phyloP scores from a whole-genome alignment of 2,329 filamentous ascomycete genomes.

The Cryoendolithus antarcticus region DNA sequence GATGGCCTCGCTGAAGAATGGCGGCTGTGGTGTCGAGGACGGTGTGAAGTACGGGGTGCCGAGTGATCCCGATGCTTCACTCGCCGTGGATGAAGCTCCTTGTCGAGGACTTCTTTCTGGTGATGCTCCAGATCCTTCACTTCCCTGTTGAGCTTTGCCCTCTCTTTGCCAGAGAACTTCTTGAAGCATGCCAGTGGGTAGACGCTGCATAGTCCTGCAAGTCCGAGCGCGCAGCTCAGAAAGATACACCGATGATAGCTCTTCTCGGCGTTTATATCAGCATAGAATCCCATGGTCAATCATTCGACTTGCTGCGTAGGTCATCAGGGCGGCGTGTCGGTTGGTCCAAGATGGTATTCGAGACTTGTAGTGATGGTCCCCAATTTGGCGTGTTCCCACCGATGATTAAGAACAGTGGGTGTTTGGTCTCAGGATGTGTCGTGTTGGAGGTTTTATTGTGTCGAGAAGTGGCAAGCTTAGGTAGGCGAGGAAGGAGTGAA shows the following conservation, averaged over 20 bases:
- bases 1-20: constrained; percentile 12
- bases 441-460: no score
- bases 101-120: constrained; percentile 14
- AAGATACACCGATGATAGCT: constrained; percentile 22
- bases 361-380: no score
- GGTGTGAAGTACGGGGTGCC: constrained; percentile 12
- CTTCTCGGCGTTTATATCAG: constrained; percentile 19
- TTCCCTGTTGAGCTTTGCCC: constrained; percentile 13
- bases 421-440: no score
- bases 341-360: no score
- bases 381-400: no score
- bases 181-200: constrained; percentile 25
- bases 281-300: constrained; percentile 13
- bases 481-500: no score
- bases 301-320: no score
- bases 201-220: constrained; percentile 23
- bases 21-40: constrained; percentile 11
- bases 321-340: no score
- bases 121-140: constrained; percentile 15
- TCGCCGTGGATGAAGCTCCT: constrained; percentile 11
- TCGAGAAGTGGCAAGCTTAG: no score
- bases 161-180: constrained; percentile 22
- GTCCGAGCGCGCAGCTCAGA: constrained; percentile 15
- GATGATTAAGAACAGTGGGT: no score
- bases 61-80: constrained; percentile 17